Conservation (phyloP, 352 stramenopile genomes). For the Globisporangium okanoganense region DNA sequence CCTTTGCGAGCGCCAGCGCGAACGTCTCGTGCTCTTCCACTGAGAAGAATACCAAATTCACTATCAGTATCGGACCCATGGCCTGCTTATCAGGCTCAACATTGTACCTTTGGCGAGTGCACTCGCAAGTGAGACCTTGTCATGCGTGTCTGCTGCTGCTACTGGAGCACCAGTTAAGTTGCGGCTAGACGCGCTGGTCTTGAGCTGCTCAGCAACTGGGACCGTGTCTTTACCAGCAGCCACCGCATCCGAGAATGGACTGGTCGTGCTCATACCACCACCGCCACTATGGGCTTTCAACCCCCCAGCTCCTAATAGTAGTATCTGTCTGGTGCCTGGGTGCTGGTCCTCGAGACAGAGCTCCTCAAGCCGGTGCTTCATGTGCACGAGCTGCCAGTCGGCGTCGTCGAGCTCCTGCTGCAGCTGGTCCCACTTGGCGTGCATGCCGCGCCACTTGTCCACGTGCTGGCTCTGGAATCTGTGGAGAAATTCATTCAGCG, state of each 20-base stretch:
- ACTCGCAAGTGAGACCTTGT: conserved; percentile 2
- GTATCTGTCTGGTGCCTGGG: not conserved
- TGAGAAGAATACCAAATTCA: conserved; percentile 21
- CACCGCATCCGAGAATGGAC: conserved; percentile 69
- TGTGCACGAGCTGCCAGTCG: conserved; percentile 67
- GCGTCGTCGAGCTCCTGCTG: conserved; percentile 39
- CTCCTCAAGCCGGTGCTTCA: conserved; percentile 52
- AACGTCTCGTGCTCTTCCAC: conserved; percentile 74
- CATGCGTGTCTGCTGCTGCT: not conserved
- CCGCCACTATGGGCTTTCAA: conserved; percentile 7
- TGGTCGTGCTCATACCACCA: conserved; percentile 14
- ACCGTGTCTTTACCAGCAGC: conserved; percentile 53
- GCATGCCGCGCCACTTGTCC: conserved; percentile 38
- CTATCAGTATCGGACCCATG: not conserved
- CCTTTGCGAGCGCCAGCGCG: conserved; percentile 54
- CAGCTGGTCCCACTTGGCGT: conserved; percentile 42
- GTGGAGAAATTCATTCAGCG: conserved; percentile 22
- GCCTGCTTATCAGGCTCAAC: not conserved
- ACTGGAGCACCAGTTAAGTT: not conserved
- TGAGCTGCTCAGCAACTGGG: conserved; percentile 50
- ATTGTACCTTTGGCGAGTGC: conserved; percentile 14
- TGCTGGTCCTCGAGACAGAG: conserved; percentile 31
- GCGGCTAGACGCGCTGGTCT: conserved; percentile 24
- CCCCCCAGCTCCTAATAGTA: not conserved
- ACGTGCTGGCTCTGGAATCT: conserved; percentile 25